phyloP scores from a whole-genome alignment of 2,329 filamentous ascomycete species.

The Pseudocercospora vitis region DNA sequence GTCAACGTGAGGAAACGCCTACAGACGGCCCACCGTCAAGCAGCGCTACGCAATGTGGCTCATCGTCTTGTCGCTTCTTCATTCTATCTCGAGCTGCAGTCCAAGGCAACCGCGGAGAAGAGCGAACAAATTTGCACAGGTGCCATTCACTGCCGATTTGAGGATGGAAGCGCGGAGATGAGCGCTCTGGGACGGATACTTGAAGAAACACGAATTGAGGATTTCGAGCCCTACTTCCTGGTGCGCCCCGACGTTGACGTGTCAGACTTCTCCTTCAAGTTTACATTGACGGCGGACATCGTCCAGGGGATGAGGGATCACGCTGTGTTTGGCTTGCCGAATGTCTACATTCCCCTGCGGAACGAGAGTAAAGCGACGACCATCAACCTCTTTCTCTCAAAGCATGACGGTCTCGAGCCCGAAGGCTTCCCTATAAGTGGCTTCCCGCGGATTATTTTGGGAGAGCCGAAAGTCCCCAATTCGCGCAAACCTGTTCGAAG shows the following conservation, averaged over 20 bases:
- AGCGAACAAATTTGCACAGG: slow-evolving; percentile 37
- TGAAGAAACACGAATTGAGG: slow-evolving; percentile 27
- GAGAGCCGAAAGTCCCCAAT: slow-evolving; percentile 26
- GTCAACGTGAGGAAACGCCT: slow-evolving; percentile 36
- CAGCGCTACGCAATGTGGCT: slow-evolving; percentile 36
- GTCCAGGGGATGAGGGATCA: slow-evolving; percentile 34
- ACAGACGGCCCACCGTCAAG: slow-evolving; percentile 32
- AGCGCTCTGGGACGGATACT: slow-evolving; percentile 35
- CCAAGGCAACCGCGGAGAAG: slow-evolving; percentile 35
- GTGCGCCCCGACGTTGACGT: slow-evolving; percentile 31
- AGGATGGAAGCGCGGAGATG: slow-evolving; percentile 37
- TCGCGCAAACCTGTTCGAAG: slow-evolving; percentile 25
- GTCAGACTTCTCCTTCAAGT: slow-evolving; percentile 28
- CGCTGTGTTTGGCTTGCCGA: slow-evolving; percentile 35
- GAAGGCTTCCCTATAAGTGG: slow-evolving; percentile 40
- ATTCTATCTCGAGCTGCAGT: slow-evolving; percentile 41
- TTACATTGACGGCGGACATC: slow-evolving; percentile 30
- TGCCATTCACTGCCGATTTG: slow-evolving; percentile 38
- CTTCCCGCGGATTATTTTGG: slow-evolving; percentile 37
- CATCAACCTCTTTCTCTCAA: slow-evolving; percentile 37
- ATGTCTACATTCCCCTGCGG: slow-evolving; percentile 35
- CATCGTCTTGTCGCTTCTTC: slow-evolving; percentile 40
- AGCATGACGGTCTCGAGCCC: slow-evolving; percentile 37
- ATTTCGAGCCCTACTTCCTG: slow-evolving; percentile 40
- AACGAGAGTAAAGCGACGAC: slow-evolving; percentile 36